These are phyloP conservation scores for Ligustrum vulgare DNA, from an alignment of 257 asterid genomes.

Conservation along the genomic window DNA sequence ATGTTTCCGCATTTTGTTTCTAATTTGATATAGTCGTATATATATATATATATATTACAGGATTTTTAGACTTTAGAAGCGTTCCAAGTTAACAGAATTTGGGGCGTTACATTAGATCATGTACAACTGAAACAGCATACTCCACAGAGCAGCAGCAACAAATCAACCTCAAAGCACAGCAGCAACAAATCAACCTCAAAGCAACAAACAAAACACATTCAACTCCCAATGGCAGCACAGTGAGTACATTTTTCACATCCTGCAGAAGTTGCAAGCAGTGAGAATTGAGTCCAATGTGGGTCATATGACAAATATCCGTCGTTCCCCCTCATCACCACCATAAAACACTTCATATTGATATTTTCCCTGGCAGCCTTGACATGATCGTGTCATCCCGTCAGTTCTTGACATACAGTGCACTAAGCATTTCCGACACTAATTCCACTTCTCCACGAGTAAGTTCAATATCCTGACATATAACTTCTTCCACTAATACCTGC, in stretches of 20 bases:
- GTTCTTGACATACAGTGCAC: background rate
- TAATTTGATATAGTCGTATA: too few species aligned
- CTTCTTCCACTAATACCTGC: background rate
- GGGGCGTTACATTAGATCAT: too few species aligned
- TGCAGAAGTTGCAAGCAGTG: background rate
- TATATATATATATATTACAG: too few species aligned
- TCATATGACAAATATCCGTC: too few species aligned
- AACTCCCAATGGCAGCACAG: background rate
- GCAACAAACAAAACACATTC: background rate
- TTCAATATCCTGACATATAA: background rate
- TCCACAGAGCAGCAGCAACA: background rate
- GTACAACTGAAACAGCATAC: background rate
- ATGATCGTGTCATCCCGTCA: background rate
- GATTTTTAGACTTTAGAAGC: too few species aligned
- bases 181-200: too few species aligned
- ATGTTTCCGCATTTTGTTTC: too few species aligned
- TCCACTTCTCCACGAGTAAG: background rate
- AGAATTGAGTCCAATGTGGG: background rate
- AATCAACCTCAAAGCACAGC: too few species aligned
- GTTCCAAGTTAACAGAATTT: too few species aligned
- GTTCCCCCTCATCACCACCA: too few species aligned
- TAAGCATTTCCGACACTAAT: background rate
- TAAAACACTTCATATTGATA: background rate
- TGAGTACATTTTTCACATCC: background rate
- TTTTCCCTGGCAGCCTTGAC: background rate